phyloP scores from a whole-genome alignment of 805 yeast species.

The Teunomyces gatunensis region DNA sequence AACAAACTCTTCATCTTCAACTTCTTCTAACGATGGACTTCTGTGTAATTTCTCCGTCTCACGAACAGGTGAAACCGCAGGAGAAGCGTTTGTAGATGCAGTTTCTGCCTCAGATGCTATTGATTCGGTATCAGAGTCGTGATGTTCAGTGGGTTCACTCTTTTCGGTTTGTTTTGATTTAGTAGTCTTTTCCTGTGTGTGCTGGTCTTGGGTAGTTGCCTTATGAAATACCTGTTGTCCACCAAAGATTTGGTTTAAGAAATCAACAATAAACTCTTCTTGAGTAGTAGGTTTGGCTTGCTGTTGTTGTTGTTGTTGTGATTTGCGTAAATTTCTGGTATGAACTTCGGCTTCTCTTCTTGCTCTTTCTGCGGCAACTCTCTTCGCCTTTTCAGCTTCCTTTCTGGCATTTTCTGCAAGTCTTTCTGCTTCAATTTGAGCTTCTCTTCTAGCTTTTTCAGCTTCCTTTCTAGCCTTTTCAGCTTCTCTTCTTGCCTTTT shows the following conservation, averaged over 20 bases:
- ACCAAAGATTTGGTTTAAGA: conserved; percentile 11
- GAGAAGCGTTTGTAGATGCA: conserved; percentile 1
- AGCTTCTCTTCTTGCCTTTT: conserved; percentile 8
- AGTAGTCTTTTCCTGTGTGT: background rate
- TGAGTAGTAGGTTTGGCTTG: background rate
- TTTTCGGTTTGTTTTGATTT: background rate
- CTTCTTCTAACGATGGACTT: conserved; percentile 28
- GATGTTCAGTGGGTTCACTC: background rate
- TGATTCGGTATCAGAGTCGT: conserved; percentile 17
- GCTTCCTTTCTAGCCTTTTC: conserved; percentile 8
- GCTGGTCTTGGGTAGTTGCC: background rate
- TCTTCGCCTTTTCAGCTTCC: conserved; percentile 9
- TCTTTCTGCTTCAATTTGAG: conserved; percentile 6
- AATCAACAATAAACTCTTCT: conserved; percentile 2
- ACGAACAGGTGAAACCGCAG: conserved; percentile 4
- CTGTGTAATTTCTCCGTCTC: conserved; percentile 14
- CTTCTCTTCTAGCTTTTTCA: conserved; percentile 8
- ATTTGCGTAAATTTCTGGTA: conserved; percentile 18
- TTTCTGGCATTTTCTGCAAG: conserved; percentile 1
- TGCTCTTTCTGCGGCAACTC: conserved; percentile 11
- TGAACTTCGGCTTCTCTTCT: conserved; percentile 11
- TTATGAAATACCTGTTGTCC: background rate
- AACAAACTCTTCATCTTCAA: conserved; percentile 33
- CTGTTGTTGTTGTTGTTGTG: conserved; percentile 3
- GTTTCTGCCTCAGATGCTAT: conserved; percentile 15